Base-by-base conservation (phyloP, 345 rosid genomes). In the Lumnitzera littorea region DNA sequence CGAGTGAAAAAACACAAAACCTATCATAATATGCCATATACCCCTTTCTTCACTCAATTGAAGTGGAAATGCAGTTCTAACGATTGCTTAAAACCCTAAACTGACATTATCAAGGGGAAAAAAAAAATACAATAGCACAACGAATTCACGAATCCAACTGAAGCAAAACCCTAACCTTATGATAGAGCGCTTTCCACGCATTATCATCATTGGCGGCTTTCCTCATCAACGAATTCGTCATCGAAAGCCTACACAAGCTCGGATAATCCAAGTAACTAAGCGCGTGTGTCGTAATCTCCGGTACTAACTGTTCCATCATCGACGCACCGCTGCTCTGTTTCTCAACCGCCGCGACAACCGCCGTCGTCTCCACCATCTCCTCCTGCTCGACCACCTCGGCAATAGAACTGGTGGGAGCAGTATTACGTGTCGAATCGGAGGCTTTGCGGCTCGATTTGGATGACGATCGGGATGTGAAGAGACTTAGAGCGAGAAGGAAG, bases 261-360 rank as follows among this genome's bases (percentile, higher is more conserved):
- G 90, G 88, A 69, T 84, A 95, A 83, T 95, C 99, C 87, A 95
- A 76, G 65, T 91, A 95, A 74, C 99, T 95, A 13, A 95, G 96
- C 17, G 95, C 91, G 81, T 95, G 99, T 1, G 99, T 88, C 23
- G 94, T 91, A 67, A 95, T 95, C 80, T 95, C 99, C 49, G 99
- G 96, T 50, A 91, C 99, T 68, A 95, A 74, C 78, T 95, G 98
- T 81, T 95, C 98, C 97, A 88, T 95, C 98, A 95, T 95, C 13
- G 99, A 91, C 51, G 88, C 88, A 2, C 92, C 92, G n/a, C 78
- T 81, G 43, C 43, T 36, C 46, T 81, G 80, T 56, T 80, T 76
- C 77, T 87, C 95, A 62, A 62, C 81, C 41, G 5, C 70, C 8
- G 63, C 54, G 48, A 49, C 72, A 11, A 67, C 68, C 50, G 54